Percentiles rank a stretch among this genome's conserved stretches.
These are phyloP conservation scores for Magnaporthales sp. DNA, from an alignment of 2,329 filamentous ascomycete species.

Conservation along the genomic window DNA sequence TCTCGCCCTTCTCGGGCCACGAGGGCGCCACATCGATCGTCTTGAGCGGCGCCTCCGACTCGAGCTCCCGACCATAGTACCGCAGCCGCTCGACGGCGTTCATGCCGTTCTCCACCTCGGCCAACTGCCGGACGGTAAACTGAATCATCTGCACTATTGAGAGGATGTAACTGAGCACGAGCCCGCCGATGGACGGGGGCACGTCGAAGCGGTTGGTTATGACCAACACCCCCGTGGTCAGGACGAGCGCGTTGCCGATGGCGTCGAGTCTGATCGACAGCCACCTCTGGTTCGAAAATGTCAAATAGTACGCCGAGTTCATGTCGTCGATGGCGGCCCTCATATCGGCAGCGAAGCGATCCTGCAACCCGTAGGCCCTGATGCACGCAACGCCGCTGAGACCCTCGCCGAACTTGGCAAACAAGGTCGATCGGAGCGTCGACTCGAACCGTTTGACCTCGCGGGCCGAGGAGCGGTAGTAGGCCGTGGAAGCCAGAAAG, in stretches of 20 bases:
- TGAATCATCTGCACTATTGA: slow-evolving; percentile 93
- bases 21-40: slow-evolving; percentile 54
- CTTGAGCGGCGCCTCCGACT: slow-evolving; percentile 73
- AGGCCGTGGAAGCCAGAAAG: slow-evolving; percentile 75
- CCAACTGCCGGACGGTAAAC: slow-evolving; percentile 86
- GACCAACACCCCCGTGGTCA: slow-evolving; percentile 81
- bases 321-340: slow-evolving; percentile 75
- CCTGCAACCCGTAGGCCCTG: slow-evolving; percentile 75
- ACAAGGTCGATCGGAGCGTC: slow-evolving; percentile 77
- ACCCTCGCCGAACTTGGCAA: slow-evolving; percentile 85
- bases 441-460: slow-evolving; percentile 94
- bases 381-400: slow-evolving; percentile 79
- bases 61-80: slow-evolving; percentile 80
- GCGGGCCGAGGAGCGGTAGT: slow-evolving; percentile 84
- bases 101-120: slow-evolving; percentile 97
- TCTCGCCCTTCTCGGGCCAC: slow-evolving; percentile 85
- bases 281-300: slow-evolving; percentile 94
- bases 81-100: slow-evolving; percentile 88
- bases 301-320: slow-evolving; percentile 90
- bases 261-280: slow-evolving; percentile 75
- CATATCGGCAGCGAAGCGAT: slow-evolving; percentile 64
- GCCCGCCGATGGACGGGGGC: slow-evolving; percentile 72
- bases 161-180: slow-evolving; percentile 89
- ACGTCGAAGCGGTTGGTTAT: slow-evolving; percentile 86
- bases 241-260: slow-evolving; percentile 77